These are phyloP conservation scores for Naegleria lovaniensis DNA, from an alignment of 208 protist species.

Conservation along the genomic window DNA sequence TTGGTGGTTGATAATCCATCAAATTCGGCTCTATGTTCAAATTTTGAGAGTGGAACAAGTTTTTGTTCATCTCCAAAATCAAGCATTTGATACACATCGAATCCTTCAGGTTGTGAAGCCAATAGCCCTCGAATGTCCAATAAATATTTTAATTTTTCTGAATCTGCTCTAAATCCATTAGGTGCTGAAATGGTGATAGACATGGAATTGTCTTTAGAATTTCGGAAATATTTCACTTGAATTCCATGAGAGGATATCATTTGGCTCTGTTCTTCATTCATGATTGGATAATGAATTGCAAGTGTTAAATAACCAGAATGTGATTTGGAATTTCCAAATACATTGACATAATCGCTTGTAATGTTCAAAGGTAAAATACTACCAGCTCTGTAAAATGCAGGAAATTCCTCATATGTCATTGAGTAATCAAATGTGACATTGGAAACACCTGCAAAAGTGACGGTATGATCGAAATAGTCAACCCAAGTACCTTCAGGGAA, in stretches of 20 bases:
- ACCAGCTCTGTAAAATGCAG: conserved; percentile 32
- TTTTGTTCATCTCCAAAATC: not conserved
- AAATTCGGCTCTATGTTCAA: not conserved
- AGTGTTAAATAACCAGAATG: not conserved
- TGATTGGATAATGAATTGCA: not conserved
- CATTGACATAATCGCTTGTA: not conserved
- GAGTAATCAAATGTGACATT: conserved; percentile 8
- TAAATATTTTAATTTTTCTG: not conserved
- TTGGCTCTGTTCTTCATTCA: not conserved
- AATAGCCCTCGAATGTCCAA: not conserved
- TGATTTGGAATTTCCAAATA: not conserved
- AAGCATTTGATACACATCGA: not conserved
- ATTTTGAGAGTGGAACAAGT: not conserved
- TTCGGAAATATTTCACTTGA: not conserved
- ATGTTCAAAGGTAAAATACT: conserved; percentile 36
- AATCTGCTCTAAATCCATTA: not conserved
- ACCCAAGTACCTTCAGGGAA: not conserved
- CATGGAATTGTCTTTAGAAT: not conserved
- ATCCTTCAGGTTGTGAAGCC: not conserved
- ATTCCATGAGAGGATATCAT: not conserved
- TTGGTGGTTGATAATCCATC: not conserved
- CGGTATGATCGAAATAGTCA: not conserved
- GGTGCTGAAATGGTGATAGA: not conserved
- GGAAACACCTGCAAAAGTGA: conserved; percentile 19
- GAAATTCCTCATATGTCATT: conserved; percentile 10